Evolutionary conservation across 176 grass and related monocot genomes (phyloP), one percentile per base, ranked within the genome.

Genomic region (Pharus latifolius): DNA sequence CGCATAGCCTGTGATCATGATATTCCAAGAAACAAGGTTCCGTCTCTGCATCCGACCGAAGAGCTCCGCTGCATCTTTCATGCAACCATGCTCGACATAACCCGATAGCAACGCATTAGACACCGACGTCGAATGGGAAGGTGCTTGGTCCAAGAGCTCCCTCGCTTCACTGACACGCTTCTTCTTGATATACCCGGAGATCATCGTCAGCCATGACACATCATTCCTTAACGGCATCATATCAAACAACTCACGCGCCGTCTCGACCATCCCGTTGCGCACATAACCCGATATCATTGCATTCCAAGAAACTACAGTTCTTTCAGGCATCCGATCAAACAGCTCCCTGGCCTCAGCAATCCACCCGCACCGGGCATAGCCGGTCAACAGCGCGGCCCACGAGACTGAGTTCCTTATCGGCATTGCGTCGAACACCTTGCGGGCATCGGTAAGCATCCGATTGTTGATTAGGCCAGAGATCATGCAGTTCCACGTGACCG

Each of bases 401-500:
- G 80, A 87, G 34, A 87, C 73, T 0, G 75, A 48, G 49, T 88
- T 88, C 78, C 72, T 88, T 10, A 14, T 28, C 10, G 82, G 89
- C 85, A 92, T 92, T 45, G 7, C 18, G 65, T 92, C 70, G 60
- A 92, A 88, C 67, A 56, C 41, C 74, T 44, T 53, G 35, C 44
- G 82, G 0, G 85, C 89, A 0, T 88, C 85, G 0, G 64, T n/a
- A 7, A 88, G 79, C 85, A 73, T 82, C 63, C 69, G 37, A 23
- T 85, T 85, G 52, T 25, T 55, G 25, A 76, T 38, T 37, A 88
- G 38, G 12, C 90, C 78, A 2, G 85, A 82, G 52, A 91, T 22
- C 82, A 82, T 88, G 70, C 82, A 69, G 60, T 82, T 88, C 85
- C 85, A 88, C 0, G 82, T 79, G 75, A 88, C 77, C 15, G 74